Evolutionary conservation across 306 rosid species (phyloP), one percentile per base, ranked within the genome.

Genomic region (Macrotyloma uniflorum): DNA sequence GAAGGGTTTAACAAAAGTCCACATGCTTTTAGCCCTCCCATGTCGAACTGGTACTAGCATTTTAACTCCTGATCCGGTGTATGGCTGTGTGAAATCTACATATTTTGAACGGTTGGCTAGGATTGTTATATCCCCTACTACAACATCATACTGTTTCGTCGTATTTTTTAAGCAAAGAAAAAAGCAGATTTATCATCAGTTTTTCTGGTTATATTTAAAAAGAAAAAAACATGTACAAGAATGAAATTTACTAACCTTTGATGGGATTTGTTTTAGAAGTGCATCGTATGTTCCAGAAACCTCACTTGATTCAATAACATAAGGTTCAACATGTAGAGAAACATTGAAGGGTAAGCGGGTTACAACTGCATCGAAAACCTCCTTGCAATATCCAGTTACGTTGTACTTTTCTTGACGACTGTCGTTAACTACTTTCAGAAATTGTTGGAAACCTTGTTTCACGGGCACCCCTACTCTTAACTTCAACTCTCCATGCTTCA

Each of bases 21-120:
- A 84, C 87, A 84, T 84, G 26, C 26, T 70, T 35, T 63, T 51
- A 4, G 51, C 51, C 19, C 72, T 84, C 15, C 79, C 72, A 9
- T 75, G 72, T 33, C 53, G 50, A 36, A 57, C 32, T 19, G 46
- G 13, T 5, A 75, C 84, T 6, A 84, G 1, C 84, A 80, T 80
- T 49, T 28, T 54, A 16, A 84, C 79, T 10, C 76, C 87, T 16
- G 76, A 69, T 11, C 57, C 79, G 15, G 76, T 43, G 22, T 70
- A 84, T 5, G 87, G 84, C 43, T 75, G 24, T 16, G 87, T 80
- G 46, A 84, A 84, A 55, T 84, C 87, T 18, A 79, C 84, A 50
- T 0, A 63, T 5, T 47, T 16, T 2, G 82, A 22, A 35, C 87
- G 87, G 12, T 80, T 64, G 0, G 82, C 87, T 35, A 64, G 36